Conservation (phyloP, 148 eudicot species). For the Dianthus caryophyllus region DNA sequence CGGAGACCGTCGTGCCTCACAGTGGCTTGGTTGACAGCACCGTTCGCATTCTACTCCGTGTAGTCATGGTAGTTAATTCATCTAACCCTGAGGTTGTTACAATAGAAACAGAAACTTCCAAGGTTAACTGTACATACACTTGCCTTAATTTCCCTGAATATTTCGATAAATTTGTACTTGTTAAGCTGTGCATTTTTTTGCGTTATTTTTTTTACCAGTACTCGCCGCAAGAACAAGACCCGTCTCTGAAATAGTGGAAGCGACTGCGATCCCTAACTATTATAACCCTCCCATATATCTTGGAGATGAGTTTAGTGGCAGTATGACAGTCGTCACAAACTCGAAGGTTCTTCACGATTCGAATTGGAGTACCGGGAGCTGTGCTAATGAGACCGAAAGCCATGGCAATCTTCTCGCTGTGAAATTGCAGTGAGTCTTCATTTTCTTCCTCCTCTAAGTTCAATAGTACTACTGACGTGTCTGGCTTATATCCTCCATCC, state of each 20-base stretch:
- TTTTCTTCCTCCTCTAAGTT: slow-evolving; percentile 29
- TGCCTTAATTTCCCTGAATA: background rate
- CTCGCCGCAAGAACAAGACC: slow-evolving; percentile 38
- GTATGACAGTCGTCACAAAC: slow-evolving; percentile 38
- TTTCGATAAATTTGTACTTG: background rate
- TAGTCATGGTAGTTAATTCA: background rate
- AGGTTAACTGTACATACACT: slow-evolving; percentile 20
- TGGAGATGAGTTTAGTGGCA: slow-evolving; percentile 31
- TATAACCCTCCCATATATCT: slow-evolving; percentile 28
- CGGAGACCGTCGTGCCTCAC: slow-evolving; percentile 58
- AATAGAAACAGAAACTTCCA: background rate
- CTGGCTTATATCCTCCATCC: slow-evolving; percentile 38
- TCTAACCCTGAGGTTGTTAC: background rate
- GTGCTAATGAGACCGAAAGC: slow-evolving; percentile 34
- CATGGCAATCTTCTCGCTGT: slow-evolving; percentile 40
- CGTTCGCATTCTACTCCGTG: background rate
- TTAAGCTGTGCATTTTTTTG: background rate
- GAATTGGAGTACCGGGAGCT: slow-evolving; percentile 25
- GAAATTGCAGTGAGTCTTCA: slow-evolving; percentile 26
- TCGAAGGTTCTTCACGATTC: slow-evolving; percentile 35
- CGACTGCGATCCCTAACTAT: slow-evolving; percentile 34
- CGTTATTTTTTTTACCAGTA: slow-evolving; percentile 28
- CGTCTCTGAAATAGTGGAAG: slow-evolving; percentile 34
- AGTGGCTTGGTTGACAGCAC: slow-evolving; percentile 82
- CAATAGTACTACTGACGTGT: slow-evolving; percentile 24